phyloP scores from a whole-genome alignment of 2,329 filamentous ascomycete species.

The Tothia fuscella region DNA sequence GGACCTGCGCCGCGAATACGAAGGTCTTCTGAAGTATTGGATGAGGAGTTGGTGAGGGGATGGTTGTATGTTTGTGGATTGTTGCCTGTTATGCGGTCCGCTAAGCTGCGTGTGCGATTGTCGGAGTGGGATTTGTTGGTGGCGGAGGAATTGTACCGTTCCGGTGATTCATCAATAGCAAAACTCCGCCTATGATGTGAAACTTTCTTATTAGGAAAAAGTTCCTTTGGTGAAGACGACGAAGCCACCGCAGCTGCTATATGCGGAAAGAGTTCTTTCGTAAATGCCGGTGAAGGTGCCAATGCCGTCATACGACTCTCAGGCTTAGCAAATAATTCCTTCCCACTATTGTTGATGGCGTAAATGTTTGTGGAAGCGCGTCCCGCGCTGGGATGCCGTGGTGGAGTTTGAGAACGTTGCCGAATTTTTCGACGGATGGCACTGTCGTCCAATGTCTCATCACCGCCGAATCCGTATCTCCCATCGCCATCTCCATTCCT shows the following conservation, averaged over 20 bases:
- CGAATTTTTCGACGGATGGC: slow-evolving; percentile 31
- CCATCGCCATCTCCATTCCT: slow-evolving; percentile 35
- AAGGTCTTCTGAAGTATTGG: slow-evolving; percentile 2
- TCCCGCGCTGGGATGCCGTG: no score
- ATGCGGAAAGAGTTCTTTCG: slow-evolving; percentile 13
- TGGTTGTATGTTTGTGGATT: not conserved
- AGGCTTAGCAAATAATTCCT: slow-evolving; percentile 22
- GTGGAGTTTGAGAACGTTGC: slow-evolving; percentile 30
- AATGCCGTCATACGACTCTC: no score
- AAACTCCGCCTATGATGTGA: slow-evolving; percentile 33
- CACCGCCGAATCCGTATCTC: slow-evolving; percentile 36
- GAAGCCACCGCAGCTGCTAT: slow-evolving; percentile 13
- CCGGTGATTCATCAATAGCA: slow-evolving; percentile 23
- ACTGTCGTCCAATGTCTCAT: slow-evolving; percentile 21
- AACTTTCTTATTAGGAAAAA: slow-evolving; percentile 26
- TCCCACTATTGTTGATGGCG: slow-evolving; percentile 17
- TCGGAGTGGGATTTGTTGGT: slow-evolving; percentile 3
- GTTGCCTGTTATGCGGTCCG: slow-evolving; percentile 4
- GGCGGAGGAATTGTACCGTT: slow-evolving; percentile 10
- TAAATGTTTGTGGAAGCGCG: no score
- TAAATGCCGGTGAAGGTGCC: slow-evolving; percentile 9
- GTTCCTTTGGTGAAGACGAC: slow-evolving; percentile 16
- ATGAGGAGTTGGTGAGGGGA: slow-evolving; percentile 10
- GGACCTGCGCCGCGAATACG: slow-evolving; percentile 18
- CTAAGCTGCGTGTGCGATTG: not conserved